phyloP scores from a whole-genome alignment of 768 basidiomycete genomes.

The Pleurotus djamor region DNA sequence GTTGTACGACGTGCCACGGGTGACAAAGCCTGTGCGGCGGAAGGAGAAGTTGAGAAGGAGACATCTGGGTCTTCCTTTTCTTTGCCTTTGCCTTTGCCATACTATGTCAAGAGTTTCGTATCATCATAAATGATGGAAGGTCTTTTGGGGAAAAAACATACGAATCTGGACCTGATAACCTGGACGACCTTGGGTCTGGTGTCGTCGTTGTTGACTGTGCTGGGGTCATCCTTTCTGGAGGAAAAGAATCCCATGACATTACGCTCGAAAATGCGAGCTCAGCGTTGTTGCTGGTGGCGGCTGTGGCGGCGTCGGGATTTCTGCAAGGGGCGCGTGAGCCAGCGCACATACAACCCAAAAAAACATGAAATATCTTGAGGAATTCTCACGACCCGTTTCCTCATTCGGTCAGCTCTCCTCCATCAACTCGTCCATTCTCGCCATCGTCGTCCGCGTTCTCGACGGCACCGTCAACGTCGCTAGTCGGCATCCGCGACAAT shows the following conservation, averaged over 20 bases:
- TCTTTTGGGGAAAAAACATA: not conserved
- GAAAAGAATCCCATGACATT: conserved; percentile 11
- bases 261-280: not conserved
- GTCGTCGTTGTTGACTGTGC: not conserved
- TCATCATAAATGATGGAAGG: no score
- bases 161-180: conserved; percentile 9
- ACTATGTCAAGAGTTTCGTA: not conserved
- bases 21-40: conserved; percentile 4
- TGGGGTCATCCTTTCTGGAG: conserved; percentile 4
- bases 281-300: no score
- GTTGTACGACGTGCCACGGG: not conserved
- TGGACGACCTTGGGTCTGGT: conserved; percentile 7
- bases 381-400: no score
- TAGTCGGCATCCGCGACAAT: not conserved
- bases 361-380: no score
- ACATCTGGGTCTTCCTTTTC: not conserved
- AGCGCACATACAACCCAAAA: no score
- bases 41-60: not conserved
- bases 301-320: no score
- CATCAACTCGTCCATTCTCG: not conserved
- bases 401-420: not conserved
- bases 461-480: not conserved
- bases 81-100: conserved; percentile 5
- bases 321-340: no score
- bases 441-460: not conserved